Percentiles rank a stretch among this genome's conserved stretches.
These are phyloP conservation scores for Trichoderma gamsii DNA, from an alignment of 495 filamentous ascomycete species.

Conservation along the genomic window DNA sequence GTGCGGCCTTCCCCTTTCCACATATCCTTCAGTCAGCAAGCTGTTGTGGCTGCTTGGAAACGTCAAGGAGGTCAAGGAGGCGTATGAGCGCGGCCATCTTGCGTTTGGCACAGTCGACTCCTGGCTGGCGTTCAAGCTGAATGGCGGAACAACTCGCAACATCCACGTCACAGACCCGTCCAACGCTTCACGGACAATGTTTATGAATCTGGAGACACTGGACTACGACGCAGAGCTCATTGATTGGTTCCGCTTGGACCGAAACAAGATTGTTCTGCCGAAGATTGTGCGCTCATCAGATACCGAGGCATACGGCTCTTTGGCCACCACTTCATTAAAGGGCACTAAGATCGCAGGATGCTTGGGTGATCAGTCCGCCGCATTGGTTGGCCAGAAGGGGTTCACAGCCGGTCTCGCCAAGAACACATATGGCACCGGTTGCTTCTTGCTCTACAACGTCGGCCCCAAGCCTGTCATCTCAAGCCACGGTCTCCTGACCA, in stretches of 20 bases:
- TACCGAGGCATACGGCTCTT: constrained; percentile 54
- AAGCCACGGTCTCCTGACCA: constrained; percentile 66
- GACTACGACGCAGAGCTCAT: constrained; percentile 67
- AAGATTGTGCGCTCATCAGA: constrained; percentile 70
- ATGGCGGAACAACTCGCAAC: constrained; percentile 56
- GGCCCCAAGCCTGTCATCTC: constrained; percentile 74
- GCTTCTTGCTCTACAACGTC: constrained; percentile 78
- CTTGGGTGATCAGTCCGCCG: constrained; percentile 72
- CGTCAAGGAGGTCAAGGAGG: constrained; percentile 53
- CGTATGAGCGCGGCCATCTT: constrained; percentile 60
- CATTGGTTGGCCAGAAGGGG: constrained; percentile 70
- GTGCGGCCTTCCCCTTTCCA: constrained; percentile 71
- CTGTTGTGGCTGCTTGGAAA: constrained; percentile 67
- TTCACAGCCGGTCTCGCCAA: constrained; percentile 69
- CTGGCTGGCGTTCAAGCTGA: constrained; percentile 72
- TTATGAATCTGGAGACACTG: constrained; percentile 69
- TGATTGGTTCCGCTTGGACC: constrained; percentile 63
- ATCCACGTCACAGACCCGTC: constrained; percentile 67
- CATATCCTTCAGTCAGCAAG: constrained; percentile 72
- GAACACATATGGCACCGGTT: constrained; percentile 79
- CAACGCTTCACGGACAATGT: constrained; percentile 78
- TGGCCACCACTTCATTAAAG: constrained; percentile 54
- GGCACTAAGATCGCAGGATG: constrained; percentile 40
- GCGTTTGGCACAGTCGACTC: constrained; percentile 74
- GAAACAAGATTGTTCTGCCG: constrained; percentile 56